phyloP scores from a whole-genome alignment of 169 alveolate species.

The Eimeria sp. region DNA sequence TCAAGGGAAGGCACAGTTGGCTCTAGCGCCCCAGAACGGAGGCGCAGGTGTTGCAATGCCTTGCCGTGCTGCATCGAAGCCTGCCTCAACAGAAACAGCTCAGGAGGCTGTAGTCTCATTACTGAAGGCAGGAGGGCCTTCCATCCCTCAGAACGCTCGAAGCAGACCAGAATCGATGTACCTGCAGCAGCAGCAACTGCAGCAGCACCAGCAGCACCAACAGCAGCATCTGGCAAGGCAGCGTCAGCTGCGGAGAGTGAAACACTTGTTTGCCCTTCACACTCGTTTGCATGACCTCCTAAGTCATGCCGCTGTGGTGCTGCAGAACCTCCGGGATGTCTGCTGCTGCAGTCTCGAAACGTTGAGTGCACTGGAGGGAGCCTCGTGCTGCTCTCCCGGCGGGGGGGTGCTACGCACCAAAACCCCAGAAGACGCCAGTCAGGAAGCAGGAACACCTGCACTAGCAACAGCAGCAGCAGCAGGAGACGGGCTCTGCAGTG shows the following conservation, averaged over 20 bases:
- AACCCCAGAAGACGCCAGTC: neutral
- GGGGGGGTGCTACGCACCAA: neutral
- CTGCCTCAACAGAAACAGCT: neutral
- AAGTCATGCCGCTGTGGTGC: neutral
- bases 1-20: neutral
- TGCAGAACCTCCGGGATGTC: neutral
- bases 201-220: neutral
- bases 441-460: neutral
- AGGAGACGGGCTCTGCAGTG: neutral
- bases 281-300: neutral
- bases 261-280: neutral
- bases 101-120: neutral
- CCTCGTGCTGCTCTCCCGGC: neutral
- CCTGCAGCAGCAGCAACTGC: slow-evolving; percentile 1
- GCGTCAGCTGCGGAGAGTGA: neutral
- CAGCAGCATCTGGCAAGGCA: neutral
- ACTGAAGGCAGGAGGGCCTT: neutral
- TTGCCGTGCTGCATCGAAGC: neutral
- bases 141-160: neutral
- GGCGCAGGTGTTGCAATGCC: neutral
- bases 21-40: neutral
- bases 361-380: neutral
- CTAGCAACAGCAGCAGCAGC: slow-evolving; percentile 25
- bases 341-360: slow-evolving; percentile 6
- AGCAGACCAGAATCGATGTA: neutral